phyloP scores from a whole-genome alignment of 441 rosid species.

The Adansonia gregorii region DNA sequence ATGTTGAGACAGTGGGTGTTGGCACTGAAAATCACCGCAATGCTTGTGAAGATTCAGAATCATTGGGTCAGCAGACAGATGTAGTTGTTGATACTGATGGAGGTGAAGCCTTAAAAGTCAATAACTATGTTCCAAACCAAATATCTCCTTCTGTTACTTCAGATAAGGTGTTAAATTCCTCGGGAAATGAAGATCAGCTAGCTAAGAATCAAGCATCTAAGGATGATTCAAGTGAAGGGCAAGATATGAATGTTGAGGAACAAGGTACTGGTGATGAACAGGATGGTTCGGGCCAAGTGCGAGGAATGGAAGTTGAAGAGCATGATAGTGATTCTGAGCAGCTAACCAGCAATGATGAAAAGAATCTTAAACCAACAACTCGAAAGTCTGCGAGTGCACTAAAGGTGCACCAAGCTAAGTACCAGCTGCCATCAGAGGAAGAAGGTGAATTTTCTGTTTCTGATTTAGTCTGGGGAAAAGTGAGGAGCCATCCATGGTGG shows the following conservation, averaged over 20 bases:
- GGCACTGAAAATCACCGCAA: constrained; percentile 17
- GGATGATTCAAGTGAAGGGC: constrained; percentile 36
- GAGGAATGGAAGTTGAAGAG: constrained; percentile 48
- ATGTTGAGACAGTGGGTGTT: not conserved
- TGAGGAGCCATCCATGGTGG: constrained; percentile 64
- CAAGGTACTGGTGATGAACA: constrained; percentile 41
- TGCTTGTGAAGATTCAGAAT: constrained; percentile 25
- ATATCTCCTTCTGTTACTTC: not conserved
- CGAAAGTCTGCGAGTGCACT: constrained; percentile 28
- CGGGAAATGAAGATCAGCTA: constrained; percentile 27
- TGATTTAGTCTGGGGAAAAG: constrained; percentile 59
- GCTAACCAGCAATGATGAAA: constrained; percentile 32
- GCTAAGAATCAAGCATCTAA: constrained; percentile 32
- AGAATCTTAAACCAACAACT: constrained; percentile 30
- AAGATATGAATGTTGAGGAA: constrained; percentile 44
- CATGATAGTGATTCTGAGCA: constrained; percentile 38
- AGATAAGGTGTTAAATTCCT: constrained; percentile 1
- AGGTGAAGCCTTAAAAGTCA: constrained; percentile 23
- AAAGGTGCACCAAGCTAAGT: constrained; percentile 41
- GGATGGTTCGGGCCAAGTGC: constrained; percentile 35
- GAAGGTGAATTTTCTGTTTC: constrained; percentile 43
- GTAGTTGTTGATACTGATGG: constrained; percentile 16
- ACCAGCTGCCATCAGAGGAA: constrained; percentile 45
- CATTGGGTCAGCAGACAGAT: constrained; percentile 2
- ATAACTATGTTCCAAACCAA: constrained; percentile 6